Base-by-base conservation (phyloP, 2,329 filamentous ascomycete genomes). In the Chrysoporthe deuterocubensis region DNA sequence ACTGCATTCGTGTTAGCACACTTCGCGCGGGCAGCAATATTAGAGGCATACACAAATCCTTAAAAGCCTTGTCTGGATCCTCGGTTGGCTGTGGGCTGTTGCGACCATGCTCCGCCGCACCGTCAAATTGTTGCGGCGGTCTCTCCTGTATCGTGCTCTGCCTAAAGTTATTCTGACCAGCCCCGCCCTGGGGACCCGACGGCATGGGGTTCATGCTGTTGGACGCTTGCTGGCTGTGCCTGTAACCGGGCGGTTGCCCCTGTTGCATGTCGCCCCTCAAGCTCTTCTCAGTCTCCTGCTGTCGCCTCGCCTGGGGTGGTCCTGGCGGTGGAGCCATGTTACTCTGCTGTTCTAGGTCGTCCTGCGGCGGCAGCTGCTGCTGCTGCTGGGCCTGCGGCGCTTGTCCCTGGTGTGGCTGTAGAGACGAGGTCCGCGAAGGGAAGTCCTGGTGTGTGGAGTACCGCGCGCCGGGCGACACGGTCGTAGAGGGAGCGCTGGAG, bases 11-110 rank as follows among this genome's bases (percentile, higher is more conserved):
- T 54, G 37, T 60, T 60, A 60, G 40, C 37, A 13, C n/a, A 16
- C 11, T 11, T 34, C 37, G 37, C 18, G 37, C 9, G 37, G 13
- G 37, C 2, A 16, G n/a, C 63, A 63, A 42, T 32, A 65, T 52
- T 43, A 67, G 32, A 44, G 48, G 78, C 83, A 71, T 82, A 89
- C 86, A 76, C 58, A 89, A 75, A 65, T 88, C 86, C 70, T 88
- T 88, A 69, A 87, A 83, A 54, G 82, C 79, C 75, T 87, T 87
- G 34, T 88, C 86, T 3, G 80, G 76, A 32, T 87, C 72, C 26
- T 79, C 76, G 7, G 82, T 77, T 3, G 85, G 86, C 72, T 87
- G 85, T 1, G 86, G 86, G 72, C 86, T 89, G 74, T 85, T 85
- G 68, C 85, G 83, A 46, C 84, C 85, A 60, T 82, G 82, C 32